These are phyloP conservation scores for Gaeumannomyces sp. DNA, from an alignment of 2,329 filamentous ascomycete species.

Conservation along the genomic window DNA sequence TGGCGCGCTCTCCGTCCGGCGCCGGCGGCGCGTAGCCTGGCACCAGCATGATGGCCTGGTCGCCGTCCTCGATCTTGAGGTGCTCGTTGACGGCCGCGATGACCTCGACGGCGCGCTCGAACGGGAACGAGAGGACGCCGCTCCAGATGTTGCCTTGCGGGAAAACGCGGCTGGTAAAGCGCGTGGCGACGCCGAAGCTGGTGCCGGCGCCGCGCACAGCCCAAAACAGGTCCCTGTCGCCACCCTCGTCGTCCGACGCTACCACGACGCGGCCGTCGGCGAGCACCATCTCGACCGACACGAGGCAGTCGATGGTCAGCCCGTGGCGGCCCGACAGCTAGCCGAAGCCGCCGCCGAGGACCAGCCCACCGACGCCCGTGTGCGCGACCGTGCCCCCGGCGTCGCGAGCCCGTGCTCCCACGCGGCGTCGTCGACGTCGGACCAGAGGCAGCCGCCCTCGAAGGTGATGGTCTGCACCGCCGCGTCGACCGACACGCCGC, in stretches of 20 bases:
- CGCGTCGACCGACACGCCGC: conserved; percentile 40
- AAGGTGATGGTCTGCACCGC: conserved; percentile 38
- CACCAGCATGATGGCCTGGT: conserved; percentile 13
- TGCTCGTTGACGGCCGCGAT: conserved; percentile 25
- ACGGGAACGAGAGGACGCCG: conserved; percentile 22
- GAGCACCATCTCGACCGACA: conserved; percentile 33
- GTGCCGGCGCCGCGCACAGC: conserved; percentile 33
- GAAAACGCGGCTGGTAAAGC: conserved; percentile 28
- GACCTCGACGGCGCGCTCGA: conserved; percentile 21
- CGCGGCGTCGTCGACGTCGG: conserved; percentile 46
- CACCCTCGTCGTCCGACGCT: conserved; percentile 37
- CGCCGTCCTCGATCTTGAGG: conserved; percentile 20
- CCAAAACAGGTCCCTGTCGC: conserved; percentile 31
- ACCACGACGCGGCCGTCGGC: conserved; percentile 30
- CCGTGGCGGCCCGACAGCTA: conserved; percentile 49
- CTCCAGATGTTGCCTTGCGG: conserved; percentile 27
- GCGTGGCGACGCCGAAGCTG: conserved; percentile 37
- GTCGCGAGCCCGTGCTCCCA: conserved; percentile 47
- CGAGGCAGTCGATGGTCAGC: conserved; percentile 36
- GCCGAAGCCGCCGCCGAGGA: conserved; percentile 53
- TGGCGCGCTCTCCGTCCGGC: conserved; percentile 21
- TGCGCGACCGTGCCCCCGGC: conserved; percentile 56
- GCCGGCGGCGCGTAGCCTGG: conserved; percentile 22
- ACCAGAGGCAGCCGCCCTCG: conserved; percentile 47
- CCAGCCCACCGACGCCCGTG: conserved; percentile 55